Base-by-base conservation (phyloP, 768 basidiomycete genomes). In the Thelephora ganbajun region DNA sequence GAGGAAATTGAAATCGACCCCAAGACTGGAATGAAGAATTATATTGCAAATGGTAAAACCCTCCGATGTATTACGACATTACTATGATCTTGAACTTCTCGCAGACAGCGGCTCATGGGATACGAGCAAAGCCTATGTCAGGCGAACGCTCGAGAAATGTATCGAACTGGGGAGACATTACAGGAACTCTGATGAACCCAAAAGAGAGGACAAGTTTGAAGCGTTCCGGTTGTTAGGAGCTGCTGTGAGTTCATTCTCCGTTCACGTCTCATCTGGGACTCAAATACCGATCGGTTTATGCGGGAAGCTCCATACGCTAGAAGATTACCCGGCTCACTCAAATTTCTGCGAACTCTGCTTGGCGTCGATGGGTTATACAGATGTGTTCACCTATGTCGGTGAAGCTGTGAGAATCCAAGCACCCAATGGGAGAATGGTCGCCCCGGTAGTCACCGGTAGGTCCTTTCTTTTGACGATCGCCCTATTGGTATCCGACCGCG, bases 11-110 rank as follows among this genome's bases (percentile, higher is more conserved):
- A 92, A 55, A 71, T 97, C 5, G 93, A 97, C 60, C 77, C 74
- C 0, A 66, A 70, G 12, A 87, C 84, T 0, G 93, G 91, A 2
- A 93, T 97, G 91, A 93, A 93, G 69, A 97, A 92, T 55, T 89
- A 88, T 62, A 92, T 93, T 50, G 87, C 87, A 0, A 93, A 92
- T 61, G 77, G 79, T 75, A 50, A 2, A 37, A 19, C 5, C 5
- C 14, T 36, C 11, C 19, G 36, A 37, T 14, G 14, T 5, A 37
- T 3, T 37, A 14, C 19, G 14, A 14, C 14, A 37, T 2, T 5
- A 37, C 19, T 37, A 19, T 37, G 36, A 14, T 0, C n/a, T n/a
- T n/a, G n/a, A n/a, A n/a, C n/a, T n/a, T n/a, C n/a, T n/a, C n/a
- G 33, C 5, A 79, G 83, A 86, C 51, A 62, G 70, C 19, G 83